Conservation (phyloP, 1,284 basidiomycete species). For the Pisolithus thermaeus region DNA sequence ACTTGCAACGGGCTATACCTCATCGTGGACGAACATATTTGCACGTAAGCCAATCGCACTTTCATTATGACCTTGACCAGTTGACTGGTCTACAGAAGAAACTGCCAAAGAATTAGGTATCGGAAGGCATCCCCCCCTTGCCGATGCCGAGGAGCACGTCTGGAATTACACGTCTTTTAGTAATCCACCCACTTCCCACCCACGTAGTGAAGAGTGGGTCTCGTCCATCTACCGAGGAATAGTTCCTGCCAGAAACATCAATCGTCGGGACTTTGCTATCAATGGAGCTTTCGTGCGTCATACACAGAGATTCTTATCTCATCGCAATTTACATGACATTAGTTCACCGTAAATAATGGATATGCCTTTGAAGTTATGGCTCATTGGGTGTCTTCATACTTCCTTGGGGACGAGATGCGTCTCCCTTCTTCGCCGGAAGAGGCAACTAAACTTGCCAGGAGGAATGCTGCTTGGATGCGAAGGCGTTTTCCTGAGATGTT, state of each 20-base stretch:
- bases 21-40: conserved; percentile 47
- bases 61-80: neutral
- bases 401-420: conserved; percentile 43
- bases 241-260: conserved; percentile 50
- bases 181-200: conserved; percentile 30
- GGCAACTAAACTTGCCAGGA: conserved; percentile 37
- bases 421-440: conserved; percentile 41
- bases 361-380: conserved; percentile 49
- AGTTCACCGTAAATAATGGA: conserved; percentile 47
- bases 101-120: conserved; percentile 21
- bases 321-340: neutral
- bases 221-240: conserved; percentile 50
- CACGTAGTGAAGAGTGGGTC: conserved; percentile 26
- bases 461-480: conserved; percentile 44
- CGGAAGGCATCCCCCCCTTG: conserved; percentile 3
- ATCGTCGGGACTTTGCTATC: conserved; percentile 50
- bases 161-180: conserved; percentile 20
- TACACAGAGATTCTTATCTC: neutral
- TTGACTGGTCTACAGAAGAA: conserved; percentile 5
- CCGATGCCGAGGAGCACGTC: conserved; percentile 11
- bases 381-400: conserved; percentile 63
- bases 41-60: conserved; percentile 29
- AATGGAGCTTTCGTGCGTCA: conserved; percentile 49
- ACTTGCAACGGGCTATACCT: conserved; percentile 50
- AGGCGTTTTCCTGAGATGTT: conserved; percentile 45